Evolutionary conservation across 2,329 filamentous ascomycete species (phyloP).

Genomic region (Cytospora leucostoma): DNA sequence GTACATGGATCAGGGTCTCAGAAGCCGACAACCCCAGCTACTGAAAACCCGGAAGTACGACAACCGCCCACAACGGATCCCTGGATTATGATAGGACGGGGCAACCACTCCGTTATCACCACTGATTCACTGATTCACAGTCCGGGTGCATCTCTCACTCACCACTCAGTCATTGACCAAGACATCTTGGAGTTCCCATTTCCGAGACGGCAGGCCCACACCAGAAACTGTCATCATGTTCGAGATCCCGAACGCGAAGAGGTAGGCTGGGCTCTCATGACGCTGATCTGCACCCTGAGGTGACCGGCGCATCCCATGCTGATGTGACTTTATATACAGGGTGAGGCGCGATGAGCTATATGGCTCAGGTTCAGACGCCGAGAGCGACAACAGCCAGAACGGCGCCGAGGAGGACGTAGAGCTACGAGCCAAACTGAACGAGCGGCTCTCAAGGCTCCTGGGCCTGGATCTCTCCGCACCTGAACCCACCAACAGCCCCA

Average conservation of each 20-base stretch:
- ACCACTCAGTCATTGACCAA: neutral
- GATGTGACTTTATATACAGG: slow-evolving; percentile 37
- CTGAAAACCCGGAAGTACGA: slow-evolving; percentile 12
- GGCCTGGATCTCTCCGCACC: slow-evolving; percentile 40
- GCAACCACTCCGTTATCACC: slow-evolving; percentile 8
- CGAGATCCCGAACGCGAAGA: slow-evolving; percentile 53
- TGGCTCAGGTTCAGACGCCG: slow-evolving; percentile 39
- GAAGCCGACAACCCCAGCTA: neutral
- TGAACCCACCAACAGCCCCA: neutral
- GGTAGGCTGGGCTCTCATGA: slow-evolving; percentile 38
- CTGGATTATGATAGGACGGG: slow-evolving; percentile 14
- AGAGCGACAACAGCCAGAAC: slow-evolving; percentile 34
- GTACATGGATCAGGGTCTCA: slow-evolving; percentile 14
- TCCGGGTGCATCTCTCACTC: neutral
- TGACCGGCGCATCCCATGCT: slow-evolving; percentile 2
- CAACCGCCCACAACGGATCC: slow-evolving; percentile 1
- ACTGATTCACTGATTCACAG: neutral
- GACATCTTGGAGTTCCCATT: neutral
- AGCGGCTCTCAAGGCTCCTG: slow-evolving; percentile 50
- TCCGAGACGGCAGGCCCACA: neutral
- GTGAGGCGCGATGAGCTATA: slow-evolving; percentile 58
- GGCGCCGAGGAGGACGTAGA: slow-evolving; percentile 41
- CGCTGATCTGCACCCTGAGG: neutral
- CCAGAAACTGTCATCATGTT: slow-evolving; percentile 45
- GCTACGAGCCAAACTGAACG: slow-evolving; percentile 48